Base-by-base conservation (phyloP, 1,139 yeast genomes). In the Candida sp. region DNA sequence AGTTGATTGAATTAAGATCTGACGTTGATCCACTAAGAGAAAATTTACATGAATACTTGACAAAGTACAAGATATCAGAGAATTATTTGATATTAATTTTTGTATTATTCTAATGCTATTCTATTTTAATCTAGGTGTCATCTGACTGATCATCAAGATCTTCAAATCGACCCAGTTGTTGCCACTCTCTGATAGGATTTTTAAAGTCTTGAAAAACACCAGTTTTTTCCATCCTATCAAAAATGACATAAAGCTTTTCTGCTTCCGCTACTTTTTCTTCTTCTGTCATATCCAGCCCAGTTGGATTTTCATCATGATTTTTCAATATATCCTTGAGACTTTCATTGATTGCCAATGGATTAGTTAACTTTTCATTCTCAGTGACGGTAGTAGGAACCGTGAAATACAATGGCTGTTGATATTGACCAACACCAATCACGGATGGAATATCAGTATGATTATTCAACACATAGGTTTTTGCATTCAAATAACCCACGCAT, bases 131-230 rank as follows among this genome's bases (percentile, higher is more conserved):
- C 29, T 25, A 25, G 7, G 29, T 11, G 11, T 32, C 11, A 32
- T 32, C 11, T 2, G 19, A 32, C 6, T 2, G 12, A 27, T 36
- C 39, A 12, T 19, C 25, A 21, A 37, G 34, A 12, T 30, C 30
- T 19, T 37, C 39, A 29, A 37, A 37, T 21, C 30, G 29, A 12
- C 39, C 39, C 33, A 29, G 34, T 22, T 37, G 39, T n/a, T 37
- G 39, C 39, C 39, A 76, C 95, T 95, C 65, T 88, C 97, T 51
- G 99, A 95, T 68, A 93, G 97, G 97, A 93, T 95, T 99, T 89
- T 97, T 69, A 85, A 87, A 63, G 99, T 95, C 68, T 75, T 82
- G 61, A 87, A 88, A 63, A 87, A 37, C 39, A 7, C 39, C 34
- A n/a, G 39, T 27, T 51, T 68, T 68, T 44, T 73, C 77, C 61